These are phyloP conservation scores for Trematosphaeria pertusa DNA, from an alignment of 2,329 filamentous ascomycete genomes.

Conservation along the genomic window DNA sequence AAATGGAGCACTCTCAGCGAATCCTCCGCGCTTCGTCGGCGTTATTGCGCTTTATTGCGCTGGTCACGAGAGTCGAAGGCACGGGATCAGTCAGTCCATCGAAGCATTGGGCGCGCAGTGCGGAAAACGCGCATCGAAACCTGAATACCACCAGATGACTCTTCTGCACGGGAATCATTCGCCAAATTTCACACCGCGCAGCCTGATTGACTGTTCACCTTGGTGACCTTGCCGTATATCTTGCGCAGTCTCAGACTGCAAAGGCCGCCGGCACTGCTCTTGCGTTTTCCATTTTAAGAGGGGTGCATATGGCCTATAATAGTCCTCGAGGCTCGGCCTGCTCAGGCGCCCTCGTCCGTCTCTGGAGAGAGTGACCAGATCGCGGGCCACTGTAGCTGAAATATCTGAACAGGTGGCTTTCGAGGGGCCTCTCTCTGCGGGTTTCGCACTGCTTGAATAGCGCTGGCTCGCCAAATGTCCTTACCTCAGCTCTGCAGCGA, in stretches of 20 bases:
- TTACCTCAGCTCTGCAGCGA: slow-evolving; percentile 32
- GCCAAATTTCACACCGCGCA: slow-evolving; percentile 28
- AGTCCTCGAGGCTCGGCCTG: slow-evolving; percentile 22
- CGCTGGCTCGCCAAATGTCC: slow-evolving; percentile 28
- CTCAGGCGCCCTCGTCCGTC: slow-evolving; percentile 19
- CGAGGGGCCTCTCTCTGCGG: slow-evolving; percentile 9
- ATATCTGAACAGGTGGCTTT: slow-evolving; percentile 18
- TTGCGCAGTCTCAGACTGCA: slow-evolving; percentile 15
- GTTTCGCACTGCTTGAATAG: slow-evolving; percentile 13
- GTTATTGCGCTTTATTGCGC: slow-evolving; percentile 19
- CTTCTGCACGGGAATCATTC: slow-evolving; percentile 32
- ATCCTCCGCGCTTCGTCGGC: slow-evolving; percentile 25
- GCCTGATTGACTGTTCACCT: slow-evolving; percentile 42
- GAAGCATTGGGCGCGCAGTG: slow-evolving; percentile 28
- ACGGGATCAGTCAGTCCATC: slow-evolving; percentile 15
- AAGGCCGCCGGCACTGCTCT: slow-evolving; percentile 30
- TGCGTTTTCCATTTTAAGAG: slow-evolving; percentile 26
- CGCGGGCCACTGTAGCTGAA: slow-evolving; percentile 11
- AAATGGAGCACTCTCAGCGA: slow-evolving; percentile 12
- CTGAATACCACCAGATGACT: slow-evolving; percentile 46
- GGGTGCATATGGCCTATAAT: slow-evolving; percentile 33
- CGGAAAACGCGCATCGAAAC: slow-evolving; percentile 31
- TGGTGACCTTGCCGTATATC: slow-evolving; percentile 21
- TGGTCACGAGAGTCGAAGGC: slow-evolving; percentile 39
- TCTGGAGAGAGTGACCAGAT: slow-evolving; percentile 23